Percentiles rank a stretch among this genome's conserved stretches.
These are phyloP conservation scores for Paraconiothyrium sp. DNA, from an alignment of 2,329 filamentous ascomycete species.

Conservation along the genomic window DNA sequence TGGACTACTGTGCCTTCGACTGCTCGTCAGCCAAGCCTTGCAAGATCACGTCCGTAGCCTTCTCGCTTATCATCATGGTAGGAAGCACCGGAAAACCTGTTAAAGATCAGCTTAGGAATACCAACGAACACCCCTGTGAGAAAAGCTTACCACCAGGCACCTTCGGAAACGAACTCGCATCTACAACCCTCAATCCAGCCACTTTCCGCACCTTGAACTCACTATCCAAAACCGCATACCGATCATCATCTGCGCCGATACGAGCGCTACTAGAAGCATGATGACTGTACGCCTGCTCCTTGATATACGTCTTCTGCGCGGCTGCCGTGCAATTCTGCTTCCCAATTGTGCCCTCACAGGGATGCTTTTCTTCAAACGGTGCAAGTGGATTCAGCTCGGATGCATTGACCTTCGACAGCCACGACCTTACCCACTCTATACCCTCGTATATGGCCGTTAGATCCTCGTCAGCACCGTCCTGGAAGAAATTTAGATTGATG, in stretches of 20 bases:
- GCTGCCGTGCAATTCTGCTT: constrained; percentile 55
- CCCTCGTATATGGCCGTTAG: constrained; percentile 65
- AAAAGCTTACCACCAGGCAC: constrained; percentile 54
- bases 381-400: constrained; percentile 42
- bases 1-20: background rate
- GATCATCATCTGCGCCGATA: constrained; percentile 26
- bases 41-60: constrained; percentile 64
- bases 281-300: constrained; percentile 31
- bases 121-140: background rate
- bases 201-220: constrained; percentile 27
- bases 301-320: constrained; percentile 40
- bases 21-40: constrained; percentile 3
- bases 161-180: constrained; percentile 34
- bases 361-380: constrained; percentile 58
- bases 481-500: constrained; percentile 59
- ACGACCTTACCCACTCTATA: constrained; percentile 61
- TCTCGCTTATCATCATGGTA: constrained; percentile 53
- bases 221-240: constrained; percentile 27
- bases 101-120: background rate
- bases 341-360: constrained; percentile 63
- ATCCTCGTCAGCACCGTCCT: constrained; percentile 56
- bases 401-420: constrained; percentile 33
- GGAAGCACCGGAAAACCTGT: constrained; percentile 18
- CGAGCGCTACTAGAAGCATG: constrained; percentile 28
- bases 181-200: constrained; percentile 28